phyloP scores from a whole-genome alignment of 768 basidiomycete genomes.

The Boletus fagicola region DNA sequence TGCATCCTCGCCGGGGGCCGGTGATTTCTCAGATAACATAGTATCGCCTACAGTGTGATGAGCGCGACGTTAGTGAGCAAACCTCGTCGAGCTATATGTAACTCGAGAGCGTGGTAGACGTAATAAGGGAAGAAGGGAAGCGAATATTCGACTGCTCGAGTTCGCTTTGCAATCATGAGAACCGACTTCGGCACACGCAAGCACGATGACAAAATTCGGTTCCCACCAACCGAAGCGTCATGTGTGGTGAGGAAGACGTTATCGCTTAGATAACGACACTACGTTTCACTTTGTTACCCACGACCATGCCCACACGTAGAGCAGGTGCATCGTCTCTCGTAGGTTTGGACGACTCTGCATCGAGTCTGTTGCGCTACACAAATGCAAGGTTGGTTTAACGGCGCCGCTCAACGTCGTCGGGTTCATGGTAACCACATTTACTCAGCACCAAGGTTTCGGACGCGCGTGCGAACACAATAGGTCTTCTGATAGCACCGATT shows the following conservation, averaged over 20 bases:
- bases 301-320: slow-evolving; percentile 6
- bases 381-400: slow-evolving; percentile 11
- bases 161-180: neutral
- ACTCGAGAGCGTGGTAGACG: neutral
- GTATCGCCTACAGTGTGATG: neutral
- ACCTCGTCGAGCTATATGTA: neutral
- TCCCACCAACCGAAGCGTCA: neutral
- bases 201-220: neutral
- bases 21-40: slow-evolving; percentile 8
- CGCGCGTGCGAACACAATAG: slow-evolving; percentile 9
- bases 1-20: neutral
- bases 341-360: slow-evolving; percentile 10
- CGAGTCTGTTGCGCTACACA: slow-evolving; percentile 10
- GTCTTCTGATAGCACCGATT: slow-evolving; percentile 9
- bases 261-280: slow-evolving; percentile 16
- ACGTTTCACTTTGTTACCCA: neutral
- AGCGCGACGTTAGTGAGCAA: neutral
- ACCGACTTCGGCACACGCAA: neutral
- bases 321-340: neutral
- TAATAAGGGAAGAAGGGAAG: neutral
- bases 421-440: neutral
- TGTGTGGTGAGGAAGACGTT: neutral
- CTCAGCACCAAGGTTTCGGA: slow-evolving; percentile 1
- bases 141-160: neutral
- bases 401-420: neutral